Evolutionary conservation across 805 yeast genomes (phyloP).

Genomic region (Priceomyces fermenticarens): DNA sequence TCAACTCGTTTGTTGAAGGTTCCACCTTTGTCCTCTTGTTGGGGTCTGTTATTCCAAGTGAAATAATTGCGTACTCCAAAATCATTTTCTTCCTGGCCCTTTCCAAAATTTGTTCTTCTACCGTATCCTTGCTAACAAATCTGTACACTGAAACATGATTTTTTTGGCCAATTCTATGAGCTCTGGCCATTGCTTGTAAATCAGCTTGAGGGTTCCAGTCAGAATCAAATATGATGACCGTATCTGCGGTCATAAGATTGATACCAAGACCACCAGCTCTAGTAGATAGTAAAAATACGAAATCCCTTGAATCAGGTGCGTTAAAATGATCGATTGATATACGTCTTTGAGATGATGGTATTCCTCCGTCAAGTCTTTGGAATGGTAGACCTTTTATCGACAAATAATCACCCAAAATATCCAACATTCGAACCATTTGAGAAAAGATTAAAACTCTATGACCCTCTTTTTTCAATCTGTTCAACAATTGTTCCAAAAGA

Average conservation of each 20-base stretch:
- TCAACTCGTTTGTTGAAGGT: constrained; percentile 79
- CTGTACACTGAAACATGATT: constrained; percentile 97
- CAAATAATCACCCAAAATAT: constrained; percentile 90
- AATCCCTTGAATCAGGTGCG: constrained; percentile 89
- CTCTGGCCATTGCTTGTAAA: constrained; percentile 99
- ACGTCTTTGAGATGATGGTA: constrained; percentile 90
- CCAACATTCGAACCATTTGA: constrained; percentile 96
- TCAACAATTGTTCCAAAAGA: constrained; percentile 80
- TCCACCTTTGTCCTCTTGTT: constrained; percentile 54
- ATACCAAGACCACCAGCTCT: constrained; percentile 99
- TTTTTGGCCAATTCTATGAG: constrained; percentile 99
- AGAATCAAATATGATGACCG: constrained; percentile 95
- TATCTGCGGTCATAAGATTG: constrained; percentile 98
- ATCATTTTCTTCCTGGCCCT: constrained; percentile 98
- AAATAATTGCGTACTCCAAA: constrained; percentile 94
- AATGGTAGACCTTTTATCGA: constrained; percentile 82
- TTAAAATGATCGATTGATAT: constrained; percentile 95
- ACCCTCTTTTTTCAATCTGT: constrained; percentile 85
- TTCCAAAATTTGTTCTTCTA: constrained; percentile 95
- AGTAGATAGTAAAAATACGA: constrained; percentile 84
- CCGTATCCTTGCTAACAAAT: constrained; percentile 96
- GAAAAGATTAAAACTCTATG: constrained; percentile 93
- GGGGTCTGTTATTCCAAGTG: constrained; percentile 89
- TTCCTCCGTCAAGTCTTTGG: constrained; percentile 95
- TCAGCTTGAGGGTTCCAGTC: constrained; percentile 99